Evolutionary conservation across 108 stramenopile genomes (phyloP), one percentile per base, ranked within the genome.

Genomic region (Fistulifera pelliculosa): DNA sequence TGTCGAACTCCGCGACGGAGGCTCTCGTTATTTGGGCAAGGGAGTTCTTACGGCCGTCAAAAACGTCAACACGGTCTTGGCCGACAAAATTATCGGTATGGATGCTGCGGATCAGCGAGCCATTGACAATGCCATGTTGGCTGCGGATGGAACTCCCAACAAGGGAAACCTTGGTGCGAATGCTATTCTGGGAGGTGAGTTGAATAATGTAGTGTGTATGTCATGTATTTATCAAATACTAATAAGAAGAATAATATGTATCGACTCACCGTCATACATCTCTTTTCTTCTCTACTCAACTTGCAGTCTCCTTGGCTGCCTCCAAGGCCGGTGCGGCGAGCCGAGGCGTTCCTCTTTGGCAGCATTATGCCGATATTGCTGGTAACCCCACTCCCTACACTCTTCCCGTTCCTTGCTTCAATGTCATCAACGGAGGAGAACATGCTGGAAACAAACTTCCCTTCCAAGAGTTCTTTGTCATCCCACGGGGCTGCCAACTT

Each of bases 381-480:
- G 97, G 96, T 61, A 99, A 98, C 78, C 77, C 87, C 43, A 82
- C 75, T 35, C 86, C 85, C 21, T 77, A 90, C 54, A 86, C 85
- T 61, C 70, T 99, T 47, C 98, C 98, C 23, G 96, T 99, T 48
- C 98, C 98, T 18, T 93, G 96, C 66, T 99, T 99, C 92, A 99
- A 99, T 76, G 99, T 99, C 19, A 99, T 99, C 81, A 99, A 99
- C 68, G 99, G 99, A 50, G 99, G 99, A 42, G 86, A 88, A 58
- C 99, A 99, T 66, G 99, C 99, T 27, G 99, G 99, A 54, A 99
- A 99, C 82, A 86, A 75, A 61, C 80, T 98, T 31, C 94, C 99
- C 22, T 98, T 99, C 71, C 96, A 99, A 73, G 98, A 99, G 75
- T 99, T 97, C 90, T 97, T 99, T 71, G 90, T 99, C 72, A 93